Evolutionary conservation across 306 rosid species (phyloP), one percentile per base, ranked within the genome.

Genomic region (Fragaria ananassa): DNA sequence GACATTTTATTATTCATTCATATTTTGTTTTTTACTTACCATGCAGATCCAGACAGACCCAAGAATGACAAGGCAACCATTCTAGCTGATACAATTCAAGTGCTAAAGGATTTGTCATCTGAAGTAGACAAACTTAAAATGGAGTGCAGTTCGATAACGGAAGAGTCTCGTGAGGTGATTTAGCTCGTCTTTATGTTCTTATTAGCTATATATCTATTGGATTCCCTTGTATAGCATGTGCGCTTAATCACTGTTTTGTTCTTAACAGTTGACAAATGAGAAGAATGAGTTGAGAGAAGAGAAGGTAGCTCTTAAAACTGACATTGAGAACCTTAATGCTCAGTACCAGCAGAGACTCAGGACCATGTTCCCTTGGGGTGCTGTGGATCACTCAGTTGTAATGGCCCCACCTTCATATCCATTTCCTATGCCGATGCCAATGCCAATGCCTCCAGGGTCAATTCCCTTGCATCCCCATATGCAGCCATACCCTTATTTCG

Each of bases 11-110:
- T 6, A 70, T 70, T 34, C 25, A 44, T 74, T 71, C 61, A 12
- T 49, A 41, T 27, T 35, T 37, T 37, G n/a, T 37, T 37, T 63
- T 54, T 77, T 79, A 70, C 63, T 63, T 85, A 51, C 82, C 74
- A 70, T 85, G 84, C 93, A 93, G 98, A 93, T 78, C 96, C 98
- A 47, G 96, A 86, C 65, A 87, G 98, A 80, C 98, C 98, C 46
- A 93, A 88, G 80, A 93, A 91, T 81, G 97, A 93, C 83, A 93
- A 91, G 81, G 91, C 93, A 84, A 88, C 97, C 83, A 86, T 93
- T 86, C 68, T 91, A 58, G 79, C 81, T 3, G 98, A 93, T 75
- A 85, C 98, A 47, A 76, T 91, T 82, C 98, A 88, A 81, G 83
- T 91, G 87, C 89, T 93, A 82, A 93, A 88, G 91, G 98, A 93